Evolutionary conservation across 2,329 filamentous ascomycete species (phyloP).

Genomic region (Colletotrichum sp.): DNA sequence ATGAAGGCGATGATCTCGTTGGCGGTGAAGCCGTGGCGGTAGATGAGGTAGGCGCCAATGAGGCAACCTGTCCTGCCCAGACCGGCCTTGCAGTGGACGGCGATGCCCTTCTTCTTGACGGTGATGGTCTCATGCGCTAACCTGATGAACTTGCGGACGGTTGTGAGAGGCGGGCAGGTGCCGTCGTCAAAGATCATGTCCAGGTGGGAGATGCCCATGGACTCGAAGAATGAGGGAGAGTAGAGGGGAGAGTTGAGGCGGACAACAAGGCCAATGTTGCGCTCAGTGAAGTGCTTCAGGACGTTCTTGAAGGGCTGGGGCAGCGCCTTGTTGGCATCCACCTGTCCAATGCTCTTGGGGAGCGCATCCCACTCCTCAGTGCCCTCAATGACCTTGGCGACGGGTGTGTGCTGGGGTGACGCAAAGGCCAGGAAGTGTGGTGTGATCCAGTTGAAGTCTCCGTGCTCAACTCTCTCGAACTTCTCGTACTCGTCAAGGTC

Average conservation of each 20-base stretch:
- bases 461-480: constrained; percentile 95
- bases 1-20: constrained; percentile 98
- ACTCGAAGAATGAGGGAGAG: constrained; percentile 95
- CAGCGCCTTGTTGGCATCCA: constrained; percentile 73
- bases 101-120: constrained; percentile 88
- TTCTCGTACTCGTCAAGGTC: constrained; percentile 96
- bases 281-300: constrained; percentile 83
- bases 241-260: constrained; percentile 95
- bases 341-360: constrained; percentile 76
- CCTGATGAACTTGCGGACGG: constrained; percentile 95
- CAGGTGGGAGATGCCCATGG: constrained; percentile 90
- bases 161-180: constrained; percentile 86
- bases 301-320: constrained; percentile 96
- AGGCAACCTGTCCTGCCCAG: constrained; percentile 94
- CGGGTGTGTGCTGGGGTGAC: constrained; percentile 85
- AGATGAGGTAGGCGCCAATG: constrained; percentile 97
- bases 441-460: constrained; percentile 99
- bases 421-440: constrained; percentile 96
- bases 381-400: constrained; percentile 72
- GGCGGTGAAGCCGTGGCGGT: constrained; percentile 94
- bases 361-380: constrained; percentile 77
- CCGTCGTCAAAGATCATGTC: constrained; percentile 99
- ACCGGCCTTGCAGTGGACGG: constrained; percentile 98
- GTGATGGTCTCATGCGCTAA: constrained; percentile 95
- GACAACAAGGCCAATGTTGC: constrained; percentile 91